A percentile compares a stretch with the other conserved stretches of the same genome.
phyloP scores from a whole-genome alignment of 83 land plant genomes.

The Thuja plicata region DNA sequence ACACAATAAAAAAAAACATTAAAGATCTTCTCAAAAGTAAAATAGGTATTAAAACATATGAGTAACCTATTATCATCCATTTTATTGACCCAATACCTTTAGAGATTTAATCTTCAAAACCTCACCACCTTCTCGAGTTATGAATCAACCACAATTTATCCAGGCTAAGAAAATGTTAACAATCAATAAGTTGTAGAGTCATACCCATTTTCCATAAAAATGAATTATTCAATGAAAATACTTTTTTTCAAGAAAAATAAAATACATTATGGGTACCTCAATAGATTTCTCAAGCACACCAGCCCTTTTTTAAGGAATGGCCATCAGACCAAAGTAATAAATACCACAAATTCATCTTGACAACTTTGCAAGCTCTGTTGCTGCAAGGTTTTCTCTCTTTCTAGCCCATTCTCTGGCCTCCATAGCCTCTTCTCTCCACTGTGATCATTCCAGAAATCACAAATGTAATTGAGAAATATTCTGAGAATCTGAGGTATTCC shows the following conservation, averaged over 20 bases:
- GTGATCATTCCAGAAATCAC: neutral
- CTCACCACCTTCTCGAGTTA: too few species aligned
- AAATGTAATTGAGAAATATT: neutral
- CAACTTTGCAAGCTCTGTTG: conserved; percentile 89
- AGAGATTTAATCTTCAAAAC: too few species aligned
- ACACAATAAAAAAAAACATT: too few species aligned
- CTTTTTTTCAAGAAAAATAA: neutral
- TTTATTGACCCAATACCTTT: too few species aligned
- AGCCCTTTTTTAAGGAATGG: neutral
- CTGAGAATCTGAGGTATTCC: neutral
- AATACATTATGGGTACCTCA: neutral
- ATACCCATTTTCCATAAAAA: neutral
- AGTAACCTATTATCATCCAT: too few species aligned
- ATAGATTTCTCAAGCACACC: neutral
- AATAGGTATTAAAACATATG: too few species aligned
- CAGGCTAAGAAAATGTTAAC: neutral
- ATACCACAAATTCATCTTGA: conserved; percentile 80
- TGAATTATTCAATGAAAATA: neutral
- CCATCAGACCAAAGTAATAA: conserved; percentile 11
- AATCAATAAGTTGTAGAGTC: neutral
- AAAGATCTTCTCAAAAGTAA: too few species aligned
- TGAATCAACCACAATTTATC: neutral
- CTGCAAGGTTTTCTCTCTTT: conserved; percentile 95
- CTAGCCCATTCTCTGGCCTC: conserved; percentile 88
- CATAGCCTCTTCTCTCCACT: conserved; percentile 77